Conservation (phyloP, 352 stramenopile genomes). For the Pythium grandisporangium region DNA sequence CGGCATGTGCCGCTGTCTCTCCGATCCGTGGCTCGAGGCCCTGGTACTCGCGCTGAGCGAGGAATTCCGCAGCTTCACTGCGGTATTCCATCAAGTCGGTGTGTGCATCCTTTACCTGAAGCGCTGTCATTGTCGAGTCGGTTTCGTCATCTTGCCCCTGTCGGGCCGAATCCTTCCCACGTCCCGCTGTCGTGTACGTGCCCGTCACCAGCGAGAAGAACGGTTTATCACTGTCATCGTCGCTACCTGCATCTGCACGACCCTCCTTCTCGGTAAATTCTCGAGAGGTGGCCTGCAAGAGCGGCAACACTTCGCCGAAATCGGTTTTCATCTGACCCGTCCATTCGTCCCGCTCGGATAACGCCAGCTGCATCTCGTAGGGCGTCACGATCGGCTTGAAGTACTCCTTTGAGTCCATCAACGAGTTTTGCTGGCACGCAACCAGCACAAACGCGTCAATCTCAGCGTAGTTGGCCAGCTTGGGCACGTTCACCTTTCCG, state of each 20-base stretch:
- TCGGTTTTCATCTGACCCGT: conserved; percentile 75
- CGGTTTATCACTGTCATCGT: conserved; percentile 45
- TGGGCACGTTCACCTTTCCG: conserved; percentile 95
- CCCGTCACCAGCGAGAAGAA: conserved; percentile 80
- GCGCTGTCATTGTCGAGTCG: conserved; percentile 19
- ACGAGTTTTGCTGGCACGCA: conserved; percentile 91
- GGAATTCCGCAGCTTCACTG: conserved; percentile 68
- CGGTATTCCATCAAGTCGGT: conserved; percentile 49
- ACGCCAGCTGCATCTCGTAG: conserved; percentile 91
- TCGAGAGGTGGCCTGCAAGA: conserved; percentile 25
- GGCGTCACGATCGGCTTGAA: conserved; percentile 92
- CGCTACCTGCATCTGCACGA: conserved; percentile 7
- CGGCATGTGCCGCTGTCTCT: conserved; percentile 68
- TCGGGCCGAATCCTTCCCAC: conserved; percentile 7
- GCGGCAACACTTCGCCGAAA: conserved; percentile 72
- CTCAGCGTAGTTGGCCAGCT: conserved; percentile 97
- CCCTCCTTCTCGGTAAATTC: conserved; percentile 16
- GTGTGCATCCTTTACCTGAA: conserved; percentile 46
- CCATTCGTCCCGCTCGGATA: conserved; percentile 86
- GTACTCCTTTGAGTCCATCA: conserved; percentile 90
- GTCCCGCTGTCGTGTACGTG: conserved; percentile 46
- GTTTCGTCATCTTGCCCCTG: conserved; percentile 11
- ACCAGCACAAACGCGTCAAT: conserved; percentile 97
- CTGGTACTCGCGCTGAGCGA: conserved; percentile 61
- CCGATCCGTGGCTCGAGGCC: conserved; percentile 77